A percentile compares a stretch with the other conserved stretches of the same genome.
Evolutionary conservation across 305 asterid genomes (phyloP).

Genomic region (Ajuga reptans): DNA sequence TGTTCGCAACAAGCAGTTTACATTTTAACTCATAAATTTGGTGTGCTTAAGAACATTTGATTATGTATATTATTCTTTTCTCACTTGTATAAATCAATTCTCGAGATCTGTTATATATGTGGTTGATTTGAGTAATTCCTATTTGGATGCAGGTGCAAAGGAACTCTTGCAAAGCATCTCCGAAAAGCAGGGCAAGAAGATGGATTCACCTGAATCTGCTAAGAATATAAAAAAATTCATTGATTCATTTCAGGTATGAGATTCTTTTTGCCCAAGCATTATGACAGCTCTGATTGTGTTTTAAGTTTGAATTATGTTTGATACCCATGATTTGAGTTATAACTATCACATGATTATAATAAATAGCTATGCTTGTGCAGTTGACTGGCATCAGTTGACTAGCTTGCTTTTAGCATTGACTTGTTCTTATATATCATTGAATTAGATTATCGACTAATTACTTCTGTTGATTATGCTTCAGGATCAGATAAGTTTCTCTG

Average conservation of each 20-base stretch:
- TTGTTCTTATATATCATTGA: neutral
- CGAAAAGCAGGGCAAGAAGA: conserved; percentile 91
- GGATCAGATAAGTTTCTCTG: conserved; percentile 88
- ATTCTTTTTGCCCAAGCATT: conserved; percentile 3
- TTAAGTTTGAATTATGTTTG: conserved; percentile 3
- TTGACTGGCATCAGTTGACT: neutral
- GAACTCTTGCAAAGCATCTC: conserved; percentile 85
- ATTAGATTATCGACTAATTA: conserved; percentile 26
- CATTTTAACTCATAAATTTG: conserved; percentile 13
- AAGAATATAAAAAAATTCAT: conserved; percentile 71
- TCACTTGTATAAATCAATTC: neutral
- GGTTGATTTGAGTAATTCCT: conserved; percentile 19
- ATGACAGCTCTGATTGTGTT: neutral
- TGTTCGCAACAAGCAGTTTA: conserved; percentile 6
- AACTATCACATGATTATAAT: neutral
- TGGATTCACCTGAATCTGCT: conserved; percentile 76
- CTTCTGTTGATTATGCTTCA: conserved; percentile 36
- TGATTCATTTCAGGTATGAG: conserved; percentile 64
- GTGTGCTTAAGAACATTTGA: neutral
- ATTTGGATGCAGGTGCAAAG: conserved; percentile 71
- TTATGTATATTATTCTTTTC: neutral
- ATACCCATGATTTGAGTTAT: conserved; percentile 3
- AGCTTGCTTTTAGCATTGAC: neutral
- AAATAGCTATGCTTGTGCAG: neutral
- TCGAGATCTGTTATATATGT: neutral